phyloP scores from a whole-genome alignment of 805 yeast species.

The Pichia kluyveri region DNA sequence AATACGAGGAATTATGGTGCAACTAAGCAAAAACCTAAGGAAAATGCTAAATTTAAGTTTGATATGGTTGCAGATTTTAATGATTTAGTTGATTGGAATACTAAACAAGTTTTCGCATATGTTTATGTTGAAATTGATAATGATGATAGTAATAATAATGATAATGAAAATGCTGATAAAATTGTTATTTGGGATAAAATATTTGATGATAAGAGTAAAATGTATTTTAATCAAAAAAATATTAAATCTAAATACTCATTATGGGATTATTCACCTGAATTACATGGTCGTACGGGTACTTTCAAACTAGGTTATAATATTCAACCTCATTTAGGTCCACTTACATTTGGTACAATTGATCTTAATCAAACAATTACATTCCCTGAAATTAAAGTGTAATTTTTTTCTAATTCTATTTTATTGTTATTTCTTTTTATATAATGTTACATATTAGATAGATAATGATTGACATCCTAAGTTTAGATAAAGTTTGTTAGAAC shows the following conservation, averaged over 20 bases:
- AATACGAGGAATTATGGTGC: constrained; percentile 44
- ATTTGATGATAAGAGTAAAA: constrained; percentile 48
- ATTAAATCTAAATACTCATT: constrained; percentile 69
- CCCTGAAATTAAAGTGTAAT: constrained; percentile 9
- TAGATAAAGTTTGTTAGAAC: too few relatives aligned
- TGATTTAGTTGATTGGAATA: constrained; percentile 89
- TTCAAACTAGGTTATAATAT: constrained; percentile 80
- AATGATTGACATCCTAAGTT: too few relatives aligned
- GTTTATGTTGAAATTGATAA: constrained; percentile 63
- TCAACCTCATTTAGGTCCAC: constrained; percentile 84
- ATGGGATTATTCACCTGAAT: constrained; percentile 69
- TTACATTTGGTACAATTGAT: constrained; percentile 55
- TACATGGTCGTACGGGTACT: constrained; percentile 55
- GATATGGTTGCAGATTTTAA: constrained; percentile 69
- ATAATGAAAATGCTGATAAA: constrained; percentile 20
- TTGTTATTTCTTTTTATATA: neutral
- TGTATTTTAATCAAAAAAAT: constrained; percentile 42
- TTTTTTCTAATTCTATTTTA: neutral
- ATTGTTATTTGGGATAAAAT: constrained; percentile 91
- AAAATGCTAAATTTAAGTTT: constrained; percentile 62
- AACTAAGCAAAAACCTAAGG: constrained; percentile 56
- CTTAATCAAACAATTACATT: constrained; percentile 16
- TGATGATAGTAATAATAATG: constrained; percentile 2
- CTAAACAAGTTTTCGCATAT: constrained; percentile 91
- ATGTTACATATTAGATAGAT: too few relatives aligned